These are phyloP conservation scores for Penicillium roqueforti DNA, from an alignment of 495 filamentous ascomycete species.

Conservation along the genomic window DNA sequence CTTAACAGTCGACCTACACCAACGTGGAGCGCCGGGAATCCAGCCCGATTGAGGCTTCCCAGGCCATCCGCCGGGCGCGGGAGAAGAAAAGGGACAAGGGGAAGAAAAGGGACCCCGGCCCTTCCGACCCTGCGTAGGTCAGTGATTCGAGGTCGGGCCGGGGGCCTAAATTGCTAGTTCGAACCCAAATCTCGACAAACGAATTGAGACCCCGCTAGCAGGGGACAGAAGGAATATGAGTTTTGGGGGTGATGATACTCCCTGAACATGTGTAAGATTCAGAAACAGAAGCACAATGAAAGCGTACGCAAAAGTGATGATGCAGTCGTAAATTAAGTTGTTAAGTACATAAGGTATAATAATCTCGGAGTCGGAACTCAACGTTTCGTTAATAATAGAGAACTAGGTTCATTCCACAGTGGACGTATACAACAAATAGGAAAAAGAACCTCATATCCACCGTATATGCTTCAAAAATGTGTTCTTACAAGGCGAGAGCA, in stretches of 20 bases:
- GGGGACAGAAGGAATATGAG: too few species aligned
- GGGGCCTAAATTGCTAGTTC: too few species aligned
- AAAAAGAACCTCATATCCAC: not conserved
- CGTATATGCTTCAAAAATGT: not conserved
- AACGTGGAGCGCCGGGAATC: too few species aligned
- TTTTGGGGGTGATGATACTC: not conserved
- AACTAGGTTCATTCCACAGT: not conserved
- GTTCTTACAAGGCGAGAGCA: constrained; percentile 21
- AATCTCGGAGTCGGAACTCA: not conserved
- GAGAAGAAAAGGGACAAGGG: too few species aligned
- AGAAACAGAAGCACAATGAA: not conserved
- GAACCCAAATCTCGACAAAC: too few species aligned
- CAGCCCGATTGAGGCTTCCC: too few species aligned
- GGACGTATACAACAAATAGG: not conserved
- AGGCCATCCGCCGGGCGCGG: too few species aligned
- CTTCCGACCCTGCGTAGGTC: too few species aligned
- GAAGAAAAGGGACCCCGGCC: too few species aligned
- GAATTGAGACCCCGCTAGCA: too few species aligned
- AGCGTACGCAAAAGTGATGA: not conserved
- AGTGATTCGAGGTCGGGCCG: too few species aligned
- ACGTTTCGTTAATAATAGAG: not conserved
- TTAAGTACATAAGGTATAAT: not conserved
- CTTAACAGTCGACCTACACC: too few species aligned
- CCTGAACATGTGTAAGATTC: not conserved
- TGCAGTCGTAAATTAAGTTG: not conserved